phyloP scores from a whole-genome alignment of 2,329 filamentous ascomycete species.

The Lasiodiplodia theobromae region DNA sequence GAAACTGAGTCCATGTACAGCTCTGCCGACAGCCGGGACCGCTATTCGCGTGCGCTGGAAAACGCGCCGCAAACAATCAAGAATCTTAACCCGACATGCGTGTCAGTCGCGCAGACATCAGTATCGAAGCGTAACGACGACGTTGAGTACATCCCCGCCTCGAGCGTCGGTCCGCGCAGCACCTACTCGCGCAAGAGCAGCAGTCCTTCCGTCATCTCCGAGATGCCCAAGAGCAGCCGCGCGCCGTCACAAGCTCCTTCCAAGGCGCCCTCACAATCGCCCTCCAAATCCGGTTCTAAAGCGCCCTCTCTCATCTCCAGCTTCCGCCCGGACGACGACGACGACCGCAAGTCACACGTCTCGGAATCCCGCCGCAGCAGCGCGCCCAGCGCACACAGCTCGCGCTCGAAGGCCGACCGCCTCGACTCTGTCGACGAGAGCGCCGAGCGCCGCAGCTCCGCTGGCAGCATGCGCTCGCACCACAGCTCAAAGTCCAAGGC shows the following conservation, averaged over 20 bases:
- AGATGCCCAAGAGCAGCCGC: slow-evolving; percentile 20
- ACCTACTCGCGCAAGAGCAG: slow-evolving; percentile 28
- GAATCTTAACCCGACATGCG: slow-evolving; percentile 39
- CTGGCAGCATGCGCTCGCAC: slow-evolving; percentile 44
- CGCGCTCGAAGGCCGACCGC: slow-evolving; percentile 9
- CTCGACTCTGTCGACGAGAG: slow-evolving; percentile 6
- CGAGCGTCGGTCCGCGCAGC: slow-evolving; percentile 25
- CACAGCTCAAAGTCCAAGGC: slow-evolving; percentile 45
- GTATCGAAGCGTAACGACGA: slow-evolving; percentile 35
- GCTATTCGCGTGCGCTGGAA: slow-evolving; percentile 27
- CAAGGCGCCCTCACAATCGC: slow-evolving; percentile 11
- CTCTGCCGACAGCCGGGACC: slow-evolving; percentile 33
- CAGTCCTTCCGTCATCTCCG: slow-evolving; percentile 31
- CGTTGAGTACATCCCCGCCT: slow-evolving; percentile 47
- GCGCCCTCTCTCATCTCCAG: slow-evolving; percentile 42
- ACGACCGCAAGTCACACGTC: slow-evolving; percentile 30
- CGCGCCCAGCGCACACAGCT: slow-evolving; percentile 23
- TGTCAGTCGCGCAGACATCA: slow-evolving; percentile 39
- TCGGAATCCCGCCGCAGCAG: slow-evolving; percentile 22
- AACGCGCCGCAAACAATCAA: slow-evolving; percentile 23
- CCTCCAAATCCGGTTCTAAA: slow-evolving; percentile 16
- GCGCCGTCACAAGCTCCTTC: slow-evolving; percentile 11
- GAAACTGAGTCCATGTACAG: slow-evolving; percentile 40
- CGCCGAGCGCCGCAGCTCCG: slow-evolving; percentile 35
- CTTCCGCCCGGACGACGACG: slow-evolving; percentile 43